phyloP scores from a whole-genome alignment of 2,329 filamentous ascomycete species.

The Biscogniauxia mediterranea region DNA sequence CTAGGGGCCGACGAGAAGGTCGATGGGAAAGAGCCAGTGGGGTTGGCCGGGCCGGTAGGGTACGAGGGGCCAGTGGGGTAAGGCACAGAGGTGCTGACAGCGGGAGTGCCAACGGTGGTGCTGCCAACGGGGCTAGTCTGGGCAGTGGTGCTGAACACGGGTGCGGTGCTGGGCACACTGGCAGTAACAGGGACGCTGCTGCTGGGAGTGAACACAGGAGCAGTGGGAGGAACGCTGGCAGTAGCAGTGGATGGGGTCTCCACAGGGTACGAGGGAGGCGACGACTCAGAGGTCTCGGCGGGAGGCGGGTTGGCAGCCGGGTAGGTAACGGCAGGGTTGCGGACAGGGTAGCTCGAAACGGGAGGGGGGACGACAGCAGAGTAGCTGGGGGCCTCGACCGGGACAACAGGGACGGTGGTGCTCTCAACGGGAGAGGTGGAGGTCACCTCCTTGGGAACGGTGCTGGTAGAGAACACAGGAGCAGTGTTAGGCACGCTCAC shows the following conservation, averaged over 20 bases:
- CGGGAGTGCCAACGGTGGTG: neutral
- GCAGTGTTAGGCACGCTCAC: too few species aligned
- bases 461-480: too few species aligned
- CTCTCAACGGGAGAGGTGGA: too few species aligned
- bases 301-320: constrained; percentile 12
- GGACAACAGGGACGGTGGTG: neutral
- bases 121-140: constrained; percentile 11
- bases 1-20: constrained; percentile 6
- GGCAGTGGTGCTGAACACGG: too few species aligned
- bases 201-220: too few species aligned
- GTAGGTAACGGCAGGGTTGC: constrained; percentile 4
- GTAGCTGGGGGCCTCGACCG: constrained; percentile 1
- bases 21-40: constrained; percentile 5
- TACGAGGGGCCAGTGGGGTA: constrained; percentile 15
- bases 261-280: constrained; percentile 1
- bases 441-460: too few species aligned
- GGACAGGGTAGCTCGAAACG: constrained; percentile 6
- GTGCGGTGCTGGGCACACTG: too few species aligned
- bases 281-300: constrained; percentile 6
- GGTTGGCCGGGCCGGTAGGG: constrained; percentile 14
- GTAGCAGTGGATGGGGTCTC: constrained; percentile 3
- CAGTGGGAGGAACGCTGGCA: constrained; percentile 1
- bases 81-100: constrained; percentile 1
- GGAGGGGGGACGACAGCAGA: constrained; percentile 1
- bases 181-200: too few species aligned